These are phyloP conservation scores for Trichoderma gamsii DNA, from an alignment of 495 filamentous ascomycete species.

Conservation along the genomic window DNA sequence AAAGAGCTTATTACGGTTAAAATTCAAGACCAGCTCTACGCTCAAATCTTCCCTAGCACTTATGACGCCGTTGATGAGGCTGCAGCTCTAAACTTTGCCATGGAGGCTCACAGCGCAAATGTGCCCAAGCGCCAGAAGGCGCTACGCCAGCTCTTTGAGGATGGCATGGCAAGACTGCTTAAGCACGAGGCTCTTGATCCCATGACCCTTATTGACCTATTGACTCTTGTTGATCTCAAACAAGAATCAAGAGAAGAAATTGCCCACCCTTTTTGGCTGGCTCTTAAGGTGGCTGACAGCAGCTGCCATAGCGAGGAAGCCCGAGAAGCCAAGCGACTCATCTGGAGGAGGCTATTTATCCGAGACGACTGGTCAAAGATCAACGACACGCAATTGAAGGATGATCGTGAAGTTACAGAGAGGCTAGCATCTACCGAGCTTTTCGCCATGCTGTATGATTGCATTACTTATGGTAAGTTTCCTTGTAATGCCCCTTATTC, in stretches of 20 bases:
- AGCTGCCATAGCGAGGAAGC: constrained; percentile 48
- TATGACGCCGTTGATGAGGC: constrained; percentile 66
- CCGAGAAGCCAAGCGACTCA: constrained; percentile 56
- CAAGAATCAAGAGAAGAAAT: constrained; percentile 33
- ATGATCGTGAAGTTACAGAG: constrained; percentile 41
- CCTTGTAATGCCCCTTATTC: not conserved
- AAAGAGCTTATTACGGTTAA: constrained; percentile 56
- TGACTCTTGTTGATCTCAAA: constrained; percentile 62
- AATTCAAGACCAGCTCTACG: constrained; percentile 69
- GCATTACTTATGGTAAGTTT: constrained; percentile 40
- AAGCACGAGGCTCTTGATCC: constrained; percentile 59
- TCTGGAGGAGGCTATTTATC: constrained; percentile 79
- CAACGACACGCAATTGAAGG: constrained; percentile 49
- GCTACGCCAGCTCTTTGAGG: constrained; percentile 56
- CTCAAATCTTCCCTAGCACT: constrained; percentile 47
- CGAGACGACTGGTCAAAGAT: constrained; percentile 68
- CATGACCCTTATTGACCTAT: constrained; percentile 67
- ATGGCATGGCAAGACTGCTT: constrained; percentile 59
- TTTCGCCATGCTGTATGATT: constrained; percentile 44
- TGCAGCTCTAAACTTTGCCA: constrained; percentile 66
- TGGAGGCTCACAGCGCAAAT: constrained; percentile 57
- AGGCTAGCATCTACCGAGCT: constrained; percentile 43
- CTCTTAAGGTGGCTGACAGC: constrained; percentile 59
- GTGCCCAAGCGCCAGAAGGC: constrained; percentile 55
- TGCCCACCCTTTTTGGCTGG: constrained; percentile 59